Evolutionary conservation across 768 basidiomycete species (phyloP), one percentile per base, ranked within the genome.

Genomic region (Tylopilus vinaceipallidus): DNA sequence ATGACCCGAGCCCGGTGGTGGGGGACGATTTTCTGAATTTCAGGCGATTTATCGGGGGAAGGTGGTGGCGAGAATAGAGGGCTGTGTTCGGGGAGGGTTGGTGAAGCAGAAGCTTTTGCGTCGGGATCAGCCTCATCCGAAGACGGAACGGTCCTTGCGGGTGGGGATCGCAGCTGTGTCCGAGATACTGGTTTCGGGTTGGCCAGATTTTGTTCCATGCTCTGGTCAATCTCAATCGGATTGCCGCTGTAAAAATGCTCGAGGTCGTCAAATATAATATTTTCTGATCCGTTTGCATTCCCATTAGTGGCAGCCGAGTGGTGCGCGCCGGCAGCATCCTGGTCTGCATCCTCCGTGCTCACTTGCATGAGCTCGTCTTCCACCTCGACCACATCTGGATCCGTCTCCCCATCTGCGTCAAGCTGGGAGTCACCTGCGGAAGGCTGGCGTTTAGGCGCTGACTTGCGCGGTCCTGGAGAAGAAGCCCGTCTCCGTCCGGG

Each of bases 1-100:
- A 73, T 71, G 13, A 65, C 69, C 37, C 81, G 76, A 1, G 63
- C 67, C 47, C 77, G 77, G 61, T 83, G 83, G 6, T 54, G 53
- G 20, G 71, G 71, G 5, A 67, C 38, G 1, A 42, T 54, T 14
- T 19, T 45, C 14, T 52, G 52, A 39, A 3, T 26, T 50, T 57
- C 56, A 4, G 39, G 36, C 6, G 29, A 26, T 38, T 48, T 42
- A 13, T 55, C 56, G 33, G 55, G 38, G 40, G 26, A 6, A 16
- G 19, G 32, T 20, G 54, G 36, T 7, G 66, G 52, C 12, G 68
- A 67, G 27, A 68, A 70, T 39, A 70, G 64, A 16, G 67, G 62
- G 24, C 69, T 60, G 6, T 47, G 57, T 6, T 55, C 37, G 29
- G 38, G 46, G 8, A 45, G 37, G 3, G 41, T 16, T 27, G 62